Base-by-base conservation (phyloP, 2,329 filamentous ascomycete species). In the Neonectria coccinea region DNA sequence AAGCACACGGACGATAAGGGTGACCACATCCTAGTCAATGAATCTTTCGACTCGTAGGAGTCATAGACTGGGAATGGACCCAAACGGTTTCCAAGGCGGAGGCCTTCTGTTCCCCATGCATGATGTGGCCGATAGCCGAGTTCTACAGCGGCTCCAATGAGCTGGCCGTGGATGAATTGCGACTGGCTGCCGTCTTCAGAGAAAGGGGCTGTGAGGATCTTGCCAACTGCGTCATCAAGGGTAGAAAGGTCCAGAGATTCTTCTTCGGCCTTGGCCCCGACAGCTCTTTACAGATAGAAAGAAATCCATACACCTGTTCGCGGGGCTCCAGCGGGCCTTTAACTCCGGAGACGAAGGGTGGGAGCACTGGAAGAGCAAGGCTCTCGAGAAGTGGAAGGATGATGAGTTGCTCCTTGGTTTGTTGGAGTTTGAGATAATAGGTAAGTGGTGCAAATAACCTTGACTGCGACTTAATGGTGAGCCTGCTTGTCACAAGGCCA, bases 221-320 rank as follows among this genome's bases (percentile, higher is more conserved):
- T n/a, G 64, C 64, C 29, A n/a, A 27, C 45, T 70, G 50, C 36
- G 66, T 69, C 12, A 31, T 66, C 16, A 41, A 66, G 5, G 68
- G 67, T 2, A 55, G 64, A 9, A 65, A 45, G 41, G 45, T 66
- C 36, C 66, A 70, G 63, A 51, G 68, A 36, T 54, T 69, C n/a
- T 42, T 70, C 16, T 70, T 70, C 22, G 64, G 60, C 14, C 65
- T 69, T 11, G 68, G 68, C 18, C 61, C 66, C 2, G 66, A 36
- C 29, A 20, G 31, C 14, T 59, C 54, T 5, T 42, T 47, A 31
- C 39, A 22, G 45, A 61, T 31, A 60, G n/a, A 10, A 61, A 55
- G 53, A 69, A 64, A 10, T 56, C 62, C 31, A 50, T 52, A 12
- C 6, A 31, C 45, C 56, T 69, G 7, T 67, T 64, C 45, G 41